These are phyloP conservation scores for Oleoguttula mirabilis DNA, from an alignment of 495 filamentous ascomycete species.

Conservation along the genomic window DNA sequence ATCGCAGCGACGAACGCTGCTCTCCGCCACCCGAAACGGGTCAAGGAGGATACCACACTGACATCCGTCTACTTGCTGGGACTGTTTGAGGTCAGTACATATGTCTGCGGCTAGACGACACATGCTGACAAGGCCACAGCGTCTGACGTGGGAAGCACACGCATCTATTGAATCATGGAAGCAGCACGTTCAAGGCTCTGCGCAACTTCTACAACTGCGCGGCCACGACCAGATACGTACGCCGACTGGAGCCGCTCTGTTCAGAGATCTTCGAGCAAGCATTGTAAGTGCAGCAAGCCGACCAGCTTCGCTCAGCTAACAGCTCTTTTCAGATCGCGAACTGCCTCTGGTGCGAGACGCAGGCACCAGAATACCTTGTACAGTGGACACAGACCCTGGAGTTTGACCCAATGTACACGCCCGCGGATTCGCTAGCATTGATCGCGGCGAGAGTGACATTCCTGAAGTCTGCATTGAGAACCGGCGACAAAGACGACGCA, in stretches of 20 bases:
- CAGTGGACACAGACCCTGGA: conserved; percentile 7
- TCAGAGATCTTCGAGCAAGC: conserved; percentile 7
- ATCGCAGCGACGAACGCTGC: conserved; percentile 8
- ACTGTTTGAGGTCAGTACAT: conserved; percentile 3
- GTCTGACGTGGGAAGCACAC: conserved; percentile 5
- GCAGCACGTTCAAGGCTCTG: conserved; percentile 10
- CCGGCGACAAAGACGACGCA: background rate
- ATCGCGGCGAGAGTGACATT: conserved; percentile 1
- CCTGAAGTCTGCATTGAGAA: conserved; percentile 3
- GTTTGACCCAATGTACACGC: conserved; percentile 1
- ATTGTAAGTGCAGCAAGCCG: conserved; percentile 5
- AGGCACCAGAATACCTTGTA: conserved; percentile 8
- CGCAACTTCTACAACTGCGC: conserved; percentile 12
- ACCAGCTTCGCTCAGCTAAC: background rate
- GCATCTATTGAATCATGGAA: conserved; percentile 8
- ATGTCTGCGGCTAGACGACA: background rate
- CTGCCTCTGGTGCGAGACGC: background rate
- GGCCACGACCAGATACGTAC: conserved; percentile 7
- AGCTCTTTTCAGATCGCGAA: background rate
- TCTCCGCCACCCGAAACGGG: conserved; percentile 4
- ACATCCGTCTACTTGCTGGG: conserved; percentile 9
- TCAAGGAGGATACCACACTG: conserved; percentile 12
- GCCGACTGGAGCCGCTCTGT: background rate
- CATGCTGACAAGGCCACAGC: background rate
- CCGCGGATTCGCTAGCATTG: conserved; percentile 2